phyloP scores from a whole-genome alignment of 768 basidiomycete species.

The Clathrus columnatus region DNA sequence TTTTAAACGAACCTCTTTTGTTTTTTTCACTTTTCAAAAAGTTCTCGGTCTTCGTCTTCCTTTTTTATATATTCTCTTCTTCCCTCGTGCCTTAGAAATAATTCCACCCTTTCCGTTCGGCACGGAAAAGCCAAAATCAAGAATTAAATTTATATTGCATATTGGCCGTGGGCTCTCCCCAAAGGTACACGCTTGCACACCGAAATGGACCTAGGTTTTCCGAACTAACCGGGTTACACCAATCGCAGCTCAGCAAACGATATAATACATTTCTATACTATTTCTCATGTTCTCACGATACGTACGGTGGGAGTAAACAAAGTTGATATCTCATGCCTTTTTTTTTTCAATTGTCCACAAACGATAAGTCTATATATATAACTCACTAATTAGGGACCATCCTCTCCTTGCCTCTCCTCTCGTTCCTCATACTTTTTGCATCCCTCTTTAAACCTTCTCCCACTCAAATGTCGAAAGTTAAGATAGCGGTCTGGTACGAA shows the following conservation, averaged over 20 bases:
- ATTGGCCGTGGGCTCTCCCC: background rate
- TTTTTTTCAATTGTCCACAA: too few relatives aligned
- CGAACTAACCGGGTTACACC: background rate
- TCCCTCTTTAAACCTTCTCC: background rate
- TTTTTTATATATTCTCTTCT: background rate
- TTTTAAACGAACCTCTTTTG: too few relatives aligned
- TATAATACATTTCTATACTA: background rate
- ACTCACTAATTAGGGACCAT: too few relatives aligned
- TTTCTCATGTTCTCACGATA: background rate
- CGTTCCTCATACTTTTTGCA: background rate
- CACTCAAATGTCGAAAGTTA: slow-evolving; percentile 26
- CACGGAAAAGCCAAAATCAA: background rate
- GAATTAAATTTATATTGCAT: too few relatives aligned
- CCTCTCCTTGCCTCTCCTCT: background rate
- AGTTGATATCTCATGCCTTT: too few relatives aligned
- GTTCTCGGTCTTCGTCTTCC: background rate
- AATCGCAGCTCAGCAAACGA: background rate
- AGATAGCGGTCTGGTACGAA: slow-evolving; percentile 47
- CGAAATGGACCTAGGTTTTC: background rate
- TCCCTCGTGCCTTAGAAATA: too few relatives aligned
- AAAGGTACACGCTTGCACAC: background rate
- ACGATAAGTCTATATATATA: too few relatives aligned
- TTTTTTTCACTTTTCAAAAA: background rate
- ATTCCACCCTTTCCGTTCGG: background rate
- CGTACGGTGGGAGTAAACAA: background rate